Evolutionary conservation across 306 rosid genomes (phyloP).

Genomic region (Sesbania bispinosa): DNA sequence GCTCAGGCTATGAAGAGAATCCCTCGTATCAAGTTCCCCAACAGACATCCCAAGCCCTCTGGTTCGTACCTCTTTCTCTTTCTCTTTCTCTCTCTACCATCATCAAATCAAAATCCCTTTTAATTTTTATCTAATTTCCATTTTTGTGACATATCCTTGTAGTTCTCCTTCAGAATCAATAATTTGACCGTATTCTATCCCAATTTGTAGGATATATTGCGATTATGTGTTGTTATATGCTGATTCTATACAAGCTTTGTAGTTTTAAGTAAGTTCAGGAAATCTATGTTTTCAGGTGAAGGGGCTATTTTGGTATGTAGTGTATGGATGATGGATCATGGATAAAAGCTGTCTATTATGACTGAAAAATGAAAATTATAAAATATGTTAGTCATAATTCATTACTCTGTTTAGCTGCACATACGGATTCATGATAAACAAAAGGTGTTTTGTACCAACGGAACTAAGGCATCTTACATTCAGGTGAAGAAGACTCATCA

Average conservation of each 20-base stretch:
- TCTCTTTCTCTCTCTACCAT: not conserved
- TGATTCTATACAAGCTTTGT: not conserved
- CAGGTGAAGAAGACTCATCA: not conserved
- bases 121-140: not conserved
- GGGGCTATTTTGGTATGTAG: no score
- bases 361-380: no score
- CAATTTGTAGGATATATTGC: not conserved
- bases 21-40: slow-evolving; percentile 82
- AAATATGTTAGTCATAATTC: no score
- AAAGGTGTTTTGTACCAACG: no score
- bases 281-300: no score
- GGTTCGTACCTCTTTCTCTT: slow-evolving; percentile 33
- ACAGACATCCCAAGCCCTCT: slow-evolving; percentile 44
- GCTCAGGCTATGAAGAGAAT: slow-evolving; percentile 59
- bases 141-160: no score
- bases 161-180: not conserved
- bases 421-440: no score
- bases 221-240: not conserved
- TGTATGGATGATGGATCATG: no score
- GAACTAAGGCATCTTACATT: no score
- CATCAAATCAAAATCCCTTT: not conserved
- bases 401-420: no score
- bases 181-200: not conserved
- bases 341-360: no score
- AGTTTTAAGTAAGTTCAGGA: no score